Evolutionary conservation across 331 rosid genomes (phyloP), one percentile per base, ranked within the genome.

Genomic region (Acacia concinna): DNA sequence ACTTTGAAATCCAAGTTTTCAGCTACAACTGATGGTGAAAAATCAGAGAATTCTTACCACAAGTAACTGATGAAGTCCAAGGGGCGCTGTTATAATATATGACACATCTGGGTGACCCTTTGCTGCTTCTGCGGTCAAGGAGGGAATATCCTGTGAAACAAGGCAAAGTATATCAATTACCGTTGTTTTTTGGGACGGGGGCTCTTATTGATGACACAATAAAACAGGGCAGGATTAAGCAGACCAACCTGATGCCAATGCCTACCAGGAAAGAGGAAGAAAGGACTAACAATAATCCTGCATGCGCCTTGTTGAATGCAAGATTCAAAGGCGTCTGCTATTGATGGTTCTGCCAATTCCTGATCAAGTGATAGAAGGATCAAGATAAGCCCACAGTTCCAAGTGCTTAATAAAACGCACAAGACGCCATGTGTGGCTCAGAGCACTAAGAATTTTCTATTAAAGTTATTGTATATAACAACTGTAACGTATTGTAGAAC

Each of bases 301-400:
- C 43, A 23, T 49, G 98, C 97, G 21, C 99, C 97, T 83, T 77
- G 93, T 69, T 78, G 77, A 65, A 93, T 83, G 5, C 99, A 93
- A 12, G 87, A 86, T 68, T 73, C 79, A 78, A 96, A 93, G 23
- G 99, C 89, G 63, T 82, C 90, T 44, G 32, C 77, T 81, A 96
- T 93, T 30, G 98, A 93, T 47, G 98, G 99, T 84, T 86, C 88
- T 0, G 97, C 98, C 85, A 96, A 75, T 83, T 96, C 99, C 98
- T 96, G 78, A 25, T 68, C 67, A 84, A 34, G 62, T 5, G 23
- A 21, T 81, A 77, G 59, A 72, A 71, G n/a, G 68, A 28, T 85
- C 31, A 77, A 62, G 40, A 54, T 73, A 13, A 15, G 35, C 9
- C 37, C 17, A 20, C 59, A 47, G 76, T 65, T 40, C 78, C 35